Conservation (phyloP, 805 yeast genomes). For the Candida sithepensis region DNA sequence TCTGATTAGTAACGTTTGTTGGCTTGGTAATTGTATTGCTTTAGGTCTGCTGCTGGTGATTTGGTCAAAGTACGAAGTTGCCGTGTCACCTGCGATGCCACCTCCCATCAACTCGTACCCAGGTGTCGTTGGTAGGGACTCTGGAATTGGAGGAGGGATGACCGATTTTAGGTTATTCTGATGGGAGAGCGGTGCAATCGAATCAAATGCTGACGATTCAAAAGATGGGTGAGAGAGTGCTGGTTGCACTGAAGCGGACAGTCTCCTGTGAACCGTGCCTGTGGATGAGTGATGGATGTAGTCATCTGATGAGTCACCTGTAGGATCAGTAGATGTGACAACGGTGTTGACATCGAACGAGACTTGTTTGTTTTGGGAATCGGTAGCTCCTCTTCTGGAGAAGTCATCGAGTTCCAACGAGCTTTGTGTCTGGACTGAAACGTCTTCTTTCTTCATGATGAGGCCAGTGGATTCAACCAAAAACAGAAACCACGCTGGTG, state of each 20-base stretch:
- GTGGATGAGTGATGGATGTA: conserved; percentile 1
- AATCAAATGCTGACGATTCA: conserved; percentile 8
- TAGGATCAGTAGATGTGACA: background rate
- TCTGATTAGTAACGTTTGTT: conserved; percentile 7
- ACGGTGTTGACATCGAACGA: conserved; percentile 1
- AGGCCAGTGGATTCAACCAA: background rate
- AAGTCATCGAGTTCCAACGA: background rate
- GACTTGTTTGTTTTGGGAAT: background rate
- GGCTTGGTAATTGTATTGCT: conserved; percentile 16
- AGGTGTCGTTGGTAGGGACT: conserved; percentile 40
- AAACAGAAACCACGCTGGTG: too few relatives aligned
- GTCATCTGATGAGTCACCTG: background rate
- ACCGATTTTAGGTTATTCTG: conserved; percentile 2
- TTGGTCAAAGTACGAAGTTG: conserved; percentile 20
- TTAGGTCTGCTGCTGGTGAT: background rate
- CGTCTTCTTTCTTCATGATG: background rate
- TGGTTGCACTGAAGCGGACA: conserved; percentile 3
- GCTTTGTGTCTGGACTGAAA: background rate
- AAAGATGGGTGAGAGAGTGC: conserved; percentile 3
- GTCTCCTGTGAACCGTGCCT: conserved; percentile 3
- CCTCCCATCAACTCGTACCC: conserved; percentile 31
- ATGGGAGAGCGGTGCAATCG: conserved; percentile 9
- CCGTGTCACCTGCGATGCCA: background rate
- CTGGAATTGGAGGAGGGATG: conserved; percentile 37
- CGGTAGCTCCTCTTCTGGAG: background rate